Base-by-base conservation (phyloP, 2,329 filamentous ascomycete species). In the Penicillium crustosum region DNA sequence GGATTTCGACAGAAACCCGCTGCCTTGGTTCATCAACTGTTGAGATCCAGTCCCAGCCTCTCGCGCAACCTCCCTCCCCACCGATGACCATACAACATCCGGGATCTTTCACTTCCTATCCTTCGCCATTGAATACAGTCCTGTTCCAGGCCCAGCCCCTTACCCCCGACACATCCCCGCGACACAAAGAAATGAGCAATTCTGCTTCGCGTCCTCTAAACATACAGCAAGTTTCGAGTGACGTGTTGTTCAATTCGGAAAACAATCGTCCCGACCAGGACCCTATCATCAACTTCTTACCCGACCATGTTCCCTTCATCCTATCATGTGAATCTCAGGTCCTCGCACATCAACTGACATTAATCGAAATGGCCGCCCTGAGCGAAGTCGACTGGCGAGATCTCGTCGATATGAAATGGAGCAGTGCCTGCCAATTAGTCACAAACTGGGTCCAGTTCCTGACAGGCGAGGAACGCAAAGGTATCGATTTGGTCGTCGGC, bases 361-460 rank as follows among this genome's bases (percentile, higher is more conserved):
- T 88, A 59, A 81, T 88, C 43, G 86, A 88, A 66, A 86, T 86
- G 70, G 85, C 86, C 52, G 86, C 85, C 1, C 71, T 88, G 27
- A 84, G 85, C 59, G 86, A 88, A 64, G 82, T 88, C 54, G 85
- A 88, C 65, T 88, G 86, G 86, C 83, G 82, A 64, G 86, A 88
- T 61, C 73, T 88, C 31, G 83, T 88, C 50, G 83, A 86, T 51
- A 81, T 88, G 75, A 81, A 79, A 60, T 87, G 85, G 85, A 83
- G 82, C 65, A 84, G 81, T 55, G 79, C 78, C 3, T 80, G 81
- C 3, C 79, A 79, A 7, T 73, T 76, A 23, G 78, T 82, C 19
- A 73, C 78, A 17, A 82, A 85, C 65, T 88, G 86, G 86, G 84
- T 86, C 4, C 80, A 85, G 51, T 88, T 86, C 66, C 78, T 88